These are phyloP conservation scores for Microcyclosporella mali DNA, from an alignment of 2,329 filamentous ascomycete species.

Conservation along the genomic window DNA sequence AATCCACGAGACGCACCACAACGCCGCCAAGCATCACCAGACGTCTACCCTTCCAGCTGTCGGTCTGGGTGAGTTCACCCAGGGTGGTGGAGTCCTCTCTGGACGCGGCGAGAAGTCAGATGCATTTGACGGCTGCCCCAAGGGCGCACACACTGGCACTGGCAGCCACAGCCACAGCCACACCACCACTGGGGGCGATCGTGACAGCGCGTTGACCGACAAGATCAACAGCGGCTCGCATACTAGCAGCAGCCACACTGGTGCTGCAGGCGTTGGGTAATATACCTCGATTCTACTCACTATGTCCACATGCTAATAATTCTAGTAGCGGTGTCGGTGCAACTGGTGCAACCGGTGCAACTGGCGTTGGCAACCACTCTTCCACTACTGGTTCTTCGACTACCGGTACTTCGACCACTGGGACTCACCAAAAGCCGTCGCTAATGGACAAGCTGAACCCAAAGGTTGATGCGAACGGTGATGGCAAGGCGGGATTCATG, in stretches of 20 bases:
- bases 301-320: neutral
- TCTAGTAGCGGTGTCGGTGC: neutral
- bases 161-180: neutral
- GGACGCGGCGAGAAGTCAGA: slow-evolving; percentile 53
- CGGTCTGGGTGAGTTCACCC: slow-evolving; percentile 23
- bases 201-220: neutral
- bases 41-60: slow-evolving; percentile 18
- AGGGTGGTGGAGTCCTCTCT: slow-evolving; percentile 45
- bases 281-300: too few species aligned
- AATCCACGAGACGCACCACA: slow-evolving; percentile 22
- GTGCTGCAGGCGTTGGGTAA: too few species aligned
- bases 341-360: neutral
- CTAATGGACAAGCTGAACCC: slow-evolving; percentile 53
- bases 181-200: neutral
- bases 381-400: too few species aligned
- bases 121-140: slow-evolving; percentile 57
- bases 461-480: slow-evolving; percentile 46
- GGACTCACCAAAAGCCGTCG: slow-evolving; percentile 41
- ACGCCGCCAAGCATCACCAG: slow-evolving; percentile 21
- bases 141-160: slow-evolving; percentile 21
- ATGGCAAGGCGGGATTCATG: slow-evolving; percentile 41
- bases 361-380: neutral
- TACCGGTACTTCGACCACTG: neutral
- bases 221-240: neutral
- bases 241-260: neutral